Percentiles rank a stretch among this genome's conserved stretches.
These are phyloP conservation scores for Apocynum venetum DNA, from an alignment of 257 asterid genomes.

Conservation along the genomic window DNA sequence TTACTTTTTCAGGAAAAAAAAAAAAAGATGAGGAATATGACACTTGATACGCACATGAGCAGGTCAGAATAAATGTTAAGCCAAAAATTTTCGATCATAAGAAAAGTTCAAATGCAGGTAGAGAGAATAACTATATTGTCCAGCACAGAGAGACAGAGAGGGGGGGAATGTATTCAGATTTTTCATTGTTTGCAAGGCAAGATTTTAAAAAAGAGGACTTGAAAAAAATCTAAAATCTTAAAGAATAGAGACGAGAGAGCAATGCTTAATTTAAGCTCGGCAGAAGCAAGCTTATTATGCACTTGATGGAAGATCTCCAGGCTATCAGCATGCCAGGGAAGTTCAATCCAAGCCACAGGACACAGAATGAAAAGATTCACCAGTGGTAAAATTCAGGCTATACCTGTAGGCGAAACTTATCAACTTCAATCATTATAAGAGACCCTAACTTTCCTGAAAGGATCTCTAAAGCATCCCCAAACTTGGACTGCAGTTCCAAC, in stretches of 20 bases:
- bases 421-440: slow-evolving; percentile 89
- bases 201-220: background rate
- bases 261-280: background rate
- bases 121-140: background rate
- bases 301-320: background rate
- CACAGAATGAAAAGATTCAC: background rate
- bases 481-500: slow-evolving; percentile 86
- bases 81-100: background rate
- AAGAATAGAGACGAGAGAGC: background rate
- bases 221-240: background rate
- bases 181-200: too few relatives aligned
- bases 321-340: background rate
- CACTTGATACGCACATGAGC: background rate
- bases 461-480: slow-evolving; percentile 74
- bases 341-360: background rate
- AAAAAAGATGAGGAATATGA: background rate
- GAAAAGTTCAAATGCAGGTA: background rate
- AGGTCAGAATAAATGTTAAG: background rate
- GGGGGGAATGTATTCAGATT: background rate
- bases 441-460: slow-evolving; percentile 89
- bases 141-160: background rate
- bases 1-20: background rate
- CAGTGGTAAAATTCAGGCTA: slow-evolving; percentile 28
- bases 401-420: slow-evolving; percentile 90
- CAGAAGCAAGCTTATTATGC: background rate